A percentile compares a stretch with the other conserved stretches of the same genome.
Evolutionary conservation across 176 grass and related monocot species (phyloP).

Genomic region (Phragmites australis): DNA sequence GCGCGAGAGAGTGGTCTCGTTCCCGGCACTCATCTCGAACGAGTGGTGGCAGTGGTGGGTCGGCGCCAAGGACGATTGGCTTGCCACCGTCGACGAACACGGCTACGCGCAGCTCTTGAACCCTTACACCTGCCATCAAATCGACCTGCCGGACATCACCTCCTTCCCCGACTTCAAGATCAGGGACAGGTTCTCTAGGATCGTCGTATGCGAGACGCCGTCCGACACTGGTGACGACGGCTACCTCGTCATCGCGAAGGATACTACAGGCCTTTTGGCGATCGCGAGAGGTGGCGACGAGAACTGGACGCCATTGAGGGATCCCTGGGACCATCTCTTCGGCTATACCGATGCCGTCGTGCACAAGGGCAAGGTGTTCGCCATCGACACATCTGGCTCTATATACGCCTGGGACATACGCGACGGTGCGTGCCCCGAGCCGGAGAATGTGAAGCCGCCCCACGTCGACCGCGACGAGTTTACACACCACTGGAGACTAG

Average conservation of each 20-base stretch:
- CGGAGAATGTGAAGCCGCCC: not conserved
- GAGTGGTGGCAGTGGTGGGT: not conserved
- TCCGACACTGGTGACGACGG: not conserved
- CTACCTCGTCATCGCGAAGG: not conserved
- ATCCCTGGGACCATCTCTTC: not conserved
- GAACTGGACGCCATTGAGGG: not conserved
- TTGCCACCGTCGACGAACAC: not conserved
- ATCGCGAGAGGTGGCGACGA: not conserved
- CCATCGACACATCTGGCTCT: fast-evolving
- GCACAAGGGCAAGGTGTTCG: not conserved
- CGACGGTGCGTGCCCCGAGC: not conserved
- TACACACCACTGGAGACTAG: not conserved
- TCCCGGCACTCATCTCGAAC: not conserved
- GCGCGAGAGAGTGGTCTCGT: not conserved
- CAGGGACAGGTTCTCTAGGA: not conserved
- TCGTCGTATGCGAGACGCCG: not conserved
- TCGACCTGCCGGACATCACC: not conserved
- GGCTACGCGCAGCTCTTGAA: not conserved
- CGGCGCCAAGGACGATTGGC: not conserved
- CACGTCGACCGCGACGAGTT: not conserved
- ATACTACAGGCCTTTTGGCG: fast-evolving
- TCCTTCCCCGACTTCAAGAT: not conserved
- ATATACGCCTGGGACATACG: not conserved
- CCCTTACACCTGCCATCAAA: not conserved
- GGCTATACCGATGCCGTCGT: not conserved